Conservation (phyloP, 768 basidiomycete species). For the Suillus hirtellus region DNA sequence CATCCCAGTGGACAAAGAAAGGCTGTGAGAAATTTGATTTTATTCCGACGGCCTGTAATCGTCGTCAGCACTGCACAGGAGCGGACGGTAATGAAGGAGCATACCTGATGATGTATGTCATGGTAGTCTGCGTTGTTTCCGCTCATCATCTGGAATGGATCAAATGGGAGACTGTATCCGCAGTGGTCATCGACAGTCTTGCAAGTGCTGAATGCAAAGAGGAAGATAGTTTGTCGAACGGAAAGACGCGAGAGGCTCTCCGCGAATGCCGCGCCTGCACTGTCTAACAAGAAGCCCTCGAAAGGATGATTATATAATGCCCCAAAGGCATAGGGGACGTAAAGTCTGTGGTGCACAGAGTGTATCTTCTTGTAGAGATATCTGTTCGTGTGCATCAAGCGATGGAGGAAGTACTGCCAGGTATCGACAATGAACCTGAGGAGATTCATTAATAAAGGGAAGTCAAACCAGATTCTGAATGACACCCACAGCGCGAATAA, state of each 20-base stretch:
- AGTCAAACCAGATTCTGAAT: background rate
- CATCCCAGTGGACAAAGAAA: constrained; percentile 93
- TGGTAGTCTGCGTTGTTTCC: constrained; percentile 95
- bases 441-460: constrained; percentile 9
- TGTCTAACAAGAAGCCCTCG: constrained; percentile 91
- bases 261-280: constrained; percentile 75
- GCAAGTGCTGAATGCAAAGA: constrained; percentile 81
- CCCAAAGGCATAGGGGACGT: constrained; percentile 96
- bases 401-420: constrained; percentile 98
- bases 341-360: constrained; percentile 92
- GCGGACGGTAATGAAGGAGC: background rate
- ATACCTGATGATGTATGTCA: constrained; percentile 94
- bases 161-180: constrained; percentile 87
- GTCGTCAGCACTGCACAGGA: background rate
- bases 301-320: constrained; percentile 97
- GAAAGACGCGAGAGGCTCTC: constrained; percentile 68
- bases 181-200: constrained; percentile 98
- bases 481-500: constrained; percentile 79
- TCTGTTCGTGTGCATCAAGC: constrained; percentile 86
- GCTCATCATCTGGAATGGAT: constrained; percentile 85
- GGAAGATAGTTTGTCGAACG: constrained; percentile 77
- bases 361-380: constrained; percentile 92
- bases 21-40: constrained; percentile 94
- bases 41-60: constrained; percentile 57
- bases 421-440: constrained; percentile 90